phyloP scores from a whole-genome alignment of 2,329 filamentous ascomycete genomes.

The Penicillium brasilianum region DNA sequence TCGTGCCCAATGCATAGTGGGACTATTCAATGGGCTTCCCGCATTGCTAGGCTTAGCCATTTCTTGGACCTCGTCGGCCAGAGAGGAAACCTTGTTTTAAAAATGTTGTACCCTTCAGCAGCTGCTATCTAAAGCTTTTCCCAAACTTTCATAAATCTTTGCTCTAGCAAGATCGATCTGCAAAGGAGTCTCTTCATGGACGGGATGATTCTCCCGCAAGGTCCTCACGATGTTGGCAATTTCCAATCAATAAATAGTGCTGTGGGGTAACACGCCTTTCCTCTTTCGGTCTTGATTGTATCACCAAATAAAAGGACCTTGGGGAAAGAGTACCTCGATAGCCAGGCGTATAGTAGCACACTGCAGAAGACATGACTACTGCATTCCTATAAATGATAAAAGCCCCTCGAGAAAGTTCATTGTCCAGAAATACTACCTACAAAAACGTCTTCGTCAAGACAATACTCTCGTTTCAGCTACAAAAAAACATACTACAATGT shows the following conservation, averaged over 20 bases:
- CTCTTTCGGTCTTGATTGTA: constrained; percentile 9
- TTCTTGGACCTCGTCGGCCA: too few relatives aligned
- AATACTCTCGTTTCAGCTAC: not conserved
- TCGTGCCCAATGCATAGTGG: not conserved
- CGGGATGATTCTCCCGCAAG: constrained; percentile 27
- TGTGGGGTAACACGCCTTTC: constrained; percentile 12
- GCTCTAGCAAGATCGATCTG: not conserved
- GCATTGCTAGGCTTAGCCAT: too few relatives aligned
- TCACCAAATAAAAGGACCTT: constrained; percentile 36
- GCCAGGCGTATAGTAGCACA: constrained; percentile 24
- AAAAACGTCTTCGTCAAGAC: not conserved
- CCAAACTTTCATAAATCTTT: too few relatives aligned
- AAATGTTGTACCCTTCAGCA: too few relatives aligned
- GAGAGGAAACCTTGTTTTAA: too few relatives aligned
- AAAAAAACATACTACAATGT: not conserved
- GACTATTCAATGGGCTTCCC: too few relatives aligned
- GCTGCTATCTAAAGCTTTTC: too few relatives aligned
- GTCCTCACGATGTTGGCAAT: constrained; percentile 30
- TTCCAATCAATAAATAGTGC: constrained; percentile 9
- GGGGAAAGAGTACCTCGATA: constrained; percentile 42
- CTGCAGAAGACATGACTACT: constrained; percentile 17
- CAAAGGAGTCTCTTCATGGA: not conserved
- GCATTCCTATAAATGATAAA: not conserved
- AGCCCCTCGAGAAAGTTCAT: not conserved
- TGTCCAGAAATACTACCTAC: not conserved